Conservation (phyloP, 2,329 filamentous ascomycete species). For the Apiospora saccharicola region DNA sequence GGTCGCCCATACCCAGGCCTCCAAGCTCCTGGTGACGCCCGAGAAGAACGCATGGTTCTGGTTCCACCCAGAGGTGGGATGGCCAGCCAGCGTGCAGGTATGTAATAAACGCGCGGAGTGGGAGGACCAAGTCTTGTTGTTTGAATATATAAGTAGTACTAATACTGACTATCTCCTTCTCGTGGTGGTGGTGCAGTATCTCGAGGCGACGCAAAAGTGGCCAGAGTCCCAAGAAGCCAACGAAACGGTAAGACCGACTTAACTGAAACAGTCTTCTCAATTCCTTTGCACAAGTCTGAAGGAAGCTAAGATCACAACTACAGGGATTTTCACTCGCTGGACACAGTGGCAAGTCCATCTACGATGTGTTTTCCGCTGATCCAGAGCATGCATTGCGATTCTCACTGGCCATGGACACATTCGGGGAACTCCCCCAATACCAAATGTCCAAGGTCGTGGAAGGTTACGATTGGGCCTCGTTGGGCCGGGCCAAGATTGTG, state of each 20-base stretch:
- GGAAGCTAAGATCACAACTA: no score
- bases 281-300: no score
- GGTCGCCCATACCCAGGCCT: neutral
- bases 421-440: neutral
- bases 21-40: neutral
- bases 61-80: no score
- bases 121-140: no score
- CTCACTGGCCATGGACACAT: neutral
- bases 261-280: no score
- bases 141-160: no score
- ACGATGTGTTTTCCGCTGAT: neutral
- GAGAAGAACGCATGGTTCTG: no score
- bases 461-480: slow-evolving; percentile 41
- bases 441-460: neutral
- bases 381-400: neutral
- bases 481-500: slow-evolving; percentile 55
- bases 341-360: neutral
- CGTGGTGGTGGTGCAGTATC: no score
- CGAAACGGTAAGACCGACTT: neutral
- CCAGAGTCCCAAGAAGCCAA: neutral
- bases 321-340: no score
- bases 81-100: no score
- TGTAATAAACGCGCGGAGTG: no score
- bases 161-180: no score
- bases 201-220: neutral